Conservation (phyloP, 495 filamentous ascomycete species). For the Neurospora cerealis region DNA sequence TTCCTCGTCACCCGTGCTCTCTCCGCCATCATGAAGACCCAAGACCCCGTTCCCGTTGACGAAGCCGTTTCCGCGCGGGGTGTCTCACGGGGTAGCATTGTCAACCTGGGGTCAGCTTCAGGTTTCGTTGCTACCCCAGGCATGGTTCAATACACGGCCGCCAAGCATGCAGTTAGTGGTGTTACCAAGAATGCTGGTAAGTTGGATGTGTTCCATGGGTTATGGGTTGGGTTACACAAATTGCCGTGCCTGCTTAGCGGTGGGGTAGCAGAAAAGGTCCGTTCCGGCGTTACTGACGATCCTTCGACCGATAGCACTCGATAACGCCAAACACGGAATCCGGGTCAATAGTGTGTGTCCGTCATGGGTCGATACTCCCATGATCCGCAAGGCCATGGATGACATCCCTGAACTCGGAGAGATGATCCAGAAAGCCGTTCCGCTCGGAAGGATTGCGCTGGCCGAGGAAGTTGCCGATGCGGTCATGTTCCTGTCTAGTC, state of each 20-base stretch:
- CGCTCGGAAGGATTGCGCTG: not conserved
- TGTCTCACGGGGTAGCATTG: not conserved
- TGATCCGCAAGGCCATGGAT: not conserved
- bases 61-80: not conserved
- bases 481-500: not conserved
- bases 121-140: not conserved
- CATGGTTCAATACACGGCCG: not conserved
- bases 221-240: not conserved
- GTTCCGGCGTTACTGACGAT: not conserved
- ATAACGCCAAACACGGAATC: not conserved
- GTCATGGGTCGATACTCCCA: not conserved
- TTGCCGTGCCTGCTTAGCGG: not conserved
- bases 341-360: not conserved
- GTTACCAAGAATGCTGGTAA: not conserved
- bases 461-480: not conserved
- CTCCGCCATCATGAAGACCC: not conserved
- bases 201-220: too few relatives aligned
- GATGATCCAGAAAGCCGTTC: not conserved
- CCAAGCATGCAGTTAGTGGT: not conserved
- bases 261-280: not conserved
- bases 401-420: not conserved
- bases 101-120: not conserved
- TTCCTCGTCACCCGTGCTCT: not conserved
- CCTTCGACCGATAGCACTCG: not conserved
- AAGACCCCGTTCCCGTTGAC: not conserved